Conservation (phyloP, 2,329 filamentous ascomycete genomes). For the Talaromyces marneffei region DNA sequence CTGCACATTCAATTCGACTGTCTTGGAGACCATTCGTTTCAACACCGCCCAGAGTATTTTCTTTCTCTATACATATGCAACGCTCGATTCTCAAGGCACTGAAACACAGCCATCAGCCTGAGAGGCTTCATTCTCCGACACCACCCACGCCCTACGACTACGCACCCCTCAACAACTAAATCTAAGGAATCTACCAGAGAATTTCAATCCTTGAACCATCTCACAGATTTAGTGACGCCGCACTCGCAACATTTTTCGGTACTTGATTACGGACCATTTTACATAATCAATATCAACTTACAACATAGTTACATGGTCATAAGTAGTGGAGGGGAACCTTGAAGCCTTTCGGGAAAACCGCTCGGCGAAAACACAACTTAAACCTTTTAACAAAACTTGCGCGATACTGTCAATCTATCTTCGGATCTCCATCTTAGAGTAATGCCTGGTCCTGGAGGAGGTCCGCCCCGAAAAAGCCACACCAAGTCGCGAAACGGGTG, state of each 20-base stretch:
- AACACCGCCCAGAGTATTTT: not conserved
- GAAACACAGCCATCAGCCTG: not conserved
- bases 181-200: not conserved
- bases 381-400: not conserved
- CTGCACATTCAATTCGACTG: not conserved
- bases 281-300: not conserved
- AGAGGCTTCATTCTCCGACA: not conserved
- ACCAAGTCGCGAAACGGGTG: slow-evolving; percentile 98
- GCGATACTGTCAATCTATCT: not conserved
- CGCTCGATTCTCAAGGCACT: not conserved
- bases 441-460: slow-evolving; percentile 92
- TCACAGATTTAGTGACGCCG: not conserved
- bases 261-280: not conserved
- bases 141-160: not conserved
- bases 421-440: not conserved
- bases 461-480: slow-evolving; percentile 84
- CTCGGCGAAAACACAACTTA: not conserved
- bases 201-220: too few relatives aligned
- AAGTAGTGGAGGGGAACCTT: not conserved
- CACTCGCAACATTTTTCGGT: not conserved
- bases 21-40: not conserved
- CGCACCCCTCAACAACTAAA: not conserved
- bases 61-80: not conserved
- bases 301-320: not conserved
- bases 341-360: not conserved